Evolutionary conservation across 305 asterid species (phyloP).

Genomic region (Solanum chacoense): DNA sequence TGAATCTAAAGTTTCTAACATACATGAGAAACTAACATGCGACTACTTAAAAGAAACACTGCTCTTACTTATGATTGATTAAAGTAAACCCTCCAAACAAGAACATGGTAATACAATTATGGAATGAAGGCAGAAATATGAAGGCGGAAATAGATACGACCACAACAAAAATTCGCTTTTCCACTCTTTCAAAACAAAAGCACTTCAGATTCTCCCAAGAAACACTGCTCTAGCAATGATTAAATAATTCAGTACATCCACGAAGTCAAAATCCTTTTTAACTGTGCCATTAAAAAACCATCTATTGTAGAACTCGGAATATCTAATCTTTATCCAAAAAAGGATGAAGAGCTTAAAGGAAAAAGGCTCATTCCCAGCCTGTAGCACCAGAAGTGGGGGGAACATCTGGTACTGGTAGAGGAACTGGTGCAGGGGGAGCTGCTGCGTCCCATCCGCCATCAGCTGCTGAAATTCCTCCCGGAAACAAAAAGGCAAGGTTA

Average conservation of each 20-base stretch:
- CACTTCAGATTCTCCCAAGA: not conserved
- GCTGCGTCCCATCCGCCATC: slow-evolving; percentile 27
- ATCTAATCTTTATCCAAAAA: not conserved
- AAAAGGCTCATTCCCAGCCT: slow-evolving; percentile 18
- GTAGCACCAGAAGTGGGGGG: slow-evolving; percentile 1
- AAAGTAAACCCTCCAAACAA: not conserved
- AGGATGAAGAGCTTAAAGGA: not conserved
- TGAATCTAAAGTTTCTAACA: not conserved
- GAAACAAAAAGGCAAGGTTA: not conserved
- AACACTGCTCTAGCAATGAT: not conserved
- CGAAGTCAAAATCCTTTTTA: not conserved
- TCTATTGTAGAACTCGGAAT: not conserved
- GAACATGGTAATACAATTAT: not conserved
- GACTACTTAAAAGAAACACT: not conserved
- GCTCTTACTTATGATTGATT: not conserved
- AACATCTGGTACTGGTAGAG: not conserved
- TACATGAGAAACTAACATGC: not conserved
- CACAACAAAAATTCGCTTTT: not conserved
- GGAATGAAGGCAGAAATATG: not conserved
- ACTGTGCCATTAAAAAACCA: not conserved
- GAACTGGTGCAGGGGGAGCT: slow-evolving; percentile 11
- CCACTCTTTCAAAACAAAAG: not conserved
- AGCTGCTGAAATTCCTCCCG: not conserved
- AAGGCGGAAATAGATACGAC: not conserved
- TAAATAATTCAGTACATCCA: not conserved